Conservation (phyloP, 2,329 filamentous ascomycete genomes). For the Fusarium sp. region DNA sequence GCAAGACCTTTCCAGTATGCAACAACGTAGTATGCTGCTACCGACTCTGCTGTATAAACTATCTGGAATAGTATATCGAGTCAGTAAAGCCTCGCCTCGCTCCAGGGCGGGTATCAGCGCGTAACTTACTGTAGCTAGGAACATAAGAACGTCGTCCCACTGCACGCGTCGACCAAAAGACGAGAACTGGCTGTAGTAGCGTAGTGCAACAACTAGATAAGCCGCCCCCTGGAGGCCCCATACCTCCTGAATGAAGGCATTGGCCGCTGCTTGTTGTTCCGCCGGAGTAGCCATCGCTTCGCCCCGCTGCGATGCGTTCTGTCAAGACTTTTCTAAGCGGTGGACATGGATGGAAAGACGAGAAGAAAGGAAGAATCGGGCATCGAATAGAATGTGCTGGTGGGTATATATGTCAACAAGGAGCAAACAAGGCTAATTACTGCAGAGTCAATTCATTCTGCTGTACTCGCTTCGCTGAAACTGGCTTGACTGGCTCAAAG, state of each 20-base stretch:
- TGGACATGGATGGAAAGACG: not conserved
- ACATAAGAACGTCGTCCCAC: constrained; percentile 13
- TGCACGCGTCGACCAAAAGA: constrained; percentile 5
- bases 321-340: not conserved
- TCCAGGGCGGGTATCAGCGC: not conserved
- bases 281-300: constrained; percentile 7
- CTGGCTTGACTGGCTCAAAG: not conserved
- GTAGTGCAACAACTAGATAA: constrained; percentile 6
- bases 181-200: constrained; percentile 14
- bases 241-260: constrained; percentile 11
- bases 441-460: not conserved
- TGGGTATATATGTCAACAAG: not conserved
- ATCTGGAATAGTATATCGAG: not conserved
- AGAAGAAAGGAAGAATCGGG: not conserved
- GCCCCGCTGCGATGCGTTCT: not conserved
- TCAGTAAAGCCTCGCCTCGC: not conserved
- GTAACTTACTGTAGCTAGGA: constrained; percentile 5
- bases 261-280: constrained; percentile 11
- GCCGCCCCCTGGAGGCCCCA: constrained; percentile 13
- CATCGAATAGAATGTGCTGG: not conserved
- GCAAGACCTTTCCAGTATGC: constrained; percentile 10
- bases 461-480: not conserved
- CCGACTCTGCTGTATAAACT: constrained; percentile 11
- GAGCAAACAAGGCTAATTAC: not conserved
- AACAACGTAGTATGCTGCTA: constrained; percentile 12